Evolutionary conservation across 768 basidiomycete species (phyloP).

Genomic region (Xerocomellus chrysenteron): DNA sequence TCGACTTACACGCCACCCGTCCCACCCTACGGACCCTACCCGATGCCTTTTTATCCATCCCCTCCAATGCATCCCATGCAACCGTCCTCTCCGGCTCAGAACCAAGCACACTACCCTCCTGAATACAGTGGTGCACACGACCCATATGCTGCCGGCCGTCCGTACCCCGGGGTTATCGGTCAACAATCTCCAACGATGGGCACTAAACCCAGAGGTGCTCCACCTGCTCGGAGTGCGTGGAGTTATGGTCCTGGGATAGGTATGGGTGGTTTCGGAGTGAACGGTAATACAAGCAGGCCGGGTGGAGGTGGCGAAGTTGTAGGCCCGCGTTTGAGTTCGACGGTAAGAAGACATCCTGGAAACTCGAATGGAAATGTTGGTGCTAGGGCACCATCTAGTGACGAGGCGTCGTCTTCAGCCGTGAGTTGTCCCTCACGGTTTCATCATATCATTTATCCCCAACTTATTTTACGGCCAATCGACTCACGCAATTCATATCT

Average conservation of each 20-base stretch:
- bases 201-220: constrained; percentile 33
- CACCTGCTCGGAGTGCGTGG: constrained; percentile 56
- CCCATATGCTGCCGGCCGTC: constrained; percentile 19
- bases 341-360: constrained; percentile 47
- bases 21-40: constrained; percentile 37
- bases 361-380: constrained; percentile 53
- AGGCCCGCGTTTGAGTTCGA: constrained; percentile 62
- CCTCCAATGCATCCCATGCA: constrained; percentile 29
- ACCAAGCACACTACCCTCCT: constrained; percentile 26
- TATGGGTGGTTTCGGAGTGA: constrained; percentile 42
- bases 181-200: constrained; percentile 31
- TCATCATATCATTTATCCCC: not conserved
- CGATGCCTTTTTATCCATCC: constrained; percentile 34
- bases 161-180: constrained; percentile 31
- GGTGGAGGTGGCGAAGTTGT: constrained; percentile 45
- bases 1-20: constrained; percentile 32
- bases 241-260: constrained; percentile 67
- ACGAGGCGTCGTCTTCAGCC: constrained; percentile 74
- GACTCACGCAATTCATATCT: constrained; percentile 18
- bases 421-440: constrained; percentile 46
- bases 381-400: constrained; percentile 60
- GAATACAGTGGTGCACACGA: constrained; percentile 32
- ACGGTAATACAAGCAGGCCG: constrained; percentile 25
- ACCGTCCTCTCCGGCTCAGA: constrained; percentile 25
- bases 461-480: not conserved